A percentile compares a stretch with the other conserved stretches of the same genome.
Evolutionary conservation across 257 asterid genomes (phyloP).

Genomic region (Petunia secreta): DNA sequence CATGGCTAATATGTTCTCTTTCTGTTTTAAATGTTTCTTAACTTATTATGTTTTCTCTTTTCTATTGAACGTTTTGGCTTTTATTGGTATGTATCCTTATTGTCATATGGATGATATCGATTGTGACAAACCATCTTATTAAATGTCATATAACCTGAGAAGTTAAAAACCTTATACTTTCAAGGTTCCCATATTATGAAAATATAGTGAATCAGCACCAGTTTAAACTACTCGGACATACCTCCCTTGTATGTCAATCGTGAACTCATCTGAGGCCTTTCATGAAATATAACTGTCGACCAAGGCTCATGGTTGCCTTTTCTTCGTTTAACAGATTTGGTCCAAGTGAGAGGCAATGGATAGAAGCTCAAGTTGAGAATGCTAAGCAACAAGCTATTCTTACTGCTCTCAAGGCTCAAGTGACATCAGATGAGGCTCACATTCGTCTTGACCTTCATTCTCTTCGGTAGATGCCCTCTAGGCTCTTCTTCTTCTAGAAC

Average conservation of each 20-base stretch:
- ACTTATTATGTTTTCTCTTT: conserved; percentile 5
- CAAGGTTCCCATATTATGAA: background rate
- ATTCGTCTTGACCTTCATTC: conserved; percentile 98
- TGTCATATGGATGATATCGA: background rate
- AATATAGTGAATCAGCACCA: background rate
- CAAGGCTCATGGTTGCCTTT: conserved; percentile 32
- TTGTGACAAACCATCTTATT: background rate
- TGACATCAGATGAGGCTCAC: conserved; percentile 98
- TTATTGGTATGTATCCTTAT: background rate
- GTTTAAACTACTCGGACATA: conserved; percentile 3
- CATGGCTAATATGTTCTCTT: background rate
- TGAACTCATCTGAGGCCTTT: background rate
- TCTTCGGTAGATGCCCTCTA: conserved; percentile 60
- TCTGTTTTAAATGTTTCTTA: conserved; percentile 9
- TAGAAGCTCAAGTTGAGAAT: conserved; percentile 99
- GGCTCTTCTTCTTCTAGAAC: background rate
- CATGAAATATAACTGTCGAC: conserved; percentile 9
- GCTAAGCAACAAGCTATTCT: conserved; percentile 95
- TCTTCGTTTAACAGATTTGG: conserved; percentile 69
- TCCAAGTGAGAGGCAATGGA: conserved; percentile 97
- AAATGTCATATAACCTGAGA: background rate
- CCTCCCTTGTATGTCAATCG: background rate
- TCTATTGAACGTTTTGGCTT: background rate
- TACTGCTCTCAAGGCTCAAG: conserved; percentile 88
- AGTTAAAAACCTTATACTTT: background rate